phyloP scores from a whole-genome alignment of 2,329 filamentous ascomycete species.

The Pyrenophora graminea region DNA sequence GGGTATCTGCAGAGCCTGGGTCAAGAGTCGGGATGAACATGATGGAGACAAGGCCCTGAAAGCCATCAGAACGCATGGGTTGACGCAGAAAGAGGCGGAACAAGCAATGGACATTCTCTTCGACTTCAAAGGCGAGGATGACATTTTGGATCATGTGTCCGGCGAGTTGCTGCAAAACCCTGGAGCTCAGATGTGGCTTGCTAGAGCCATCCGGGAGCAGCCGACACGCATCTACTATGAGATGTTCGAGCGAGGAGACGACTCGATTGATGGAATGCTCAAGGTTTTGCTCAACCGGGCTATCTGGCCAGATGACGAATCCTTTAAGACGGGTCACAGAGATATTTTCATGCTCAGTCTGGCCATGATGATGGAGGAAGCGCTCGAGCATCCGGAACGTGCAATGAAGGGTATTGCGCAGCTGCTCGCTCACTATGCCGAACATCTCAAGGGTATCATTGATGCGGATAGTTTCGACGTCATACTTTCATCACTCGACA shows the following conservation, averaged over 20 bases:
- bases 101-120: slow-evolving; percentile 50
- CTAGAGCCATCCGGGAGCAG: slow-evolving; percentile 41
- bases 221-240: slow-evolving; percentile 51
- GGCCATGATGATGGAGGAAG: slow-evolving; percentile 87
- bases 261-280: slow-evolving; percentile 51
- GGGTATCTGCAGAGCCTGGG: slow-evolving; percentile 42
- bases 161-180: slow-evolving; percentile 42
- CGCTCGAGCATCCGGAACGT: slow-evolving; percentile 70
- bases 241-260: slow-evolving; percentile 52
- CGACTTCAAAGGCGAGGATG: slow-evolving; percentile 48
- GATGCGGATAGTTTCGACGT: slow-evolving; percentile 81
- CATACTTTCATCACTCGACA: slow-evolving; percentile 82
- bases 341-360: slow-evolving; percentile 78
- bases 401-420: slow-evolving; percentile 65
- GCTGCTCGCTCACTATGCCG: slow-evolving; percentile 60
- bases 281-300: slow-evolving; percentile 49
- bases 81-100: slow-evolving; percentile 47
- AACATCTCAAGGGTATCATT: slow-evolving; percentile 63
- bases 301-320: slow-evolving; percentile 48
- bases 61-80: slow-evolving; percentile 29
- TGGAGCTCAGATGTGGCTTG: slow-evolving; percentile 49
- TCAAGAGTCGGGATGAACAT: slow-evolving; percentile 41
- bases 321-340: slow-evolving; percentile 52
- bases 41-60: slow-evolving; percentile 48
- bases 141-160: slow-evolving; percentile 48